Evolutionary conservation across 1,139 yeast genomes (phyloP).

Genomic region (Saccharomyces pastorianus): DNA sequence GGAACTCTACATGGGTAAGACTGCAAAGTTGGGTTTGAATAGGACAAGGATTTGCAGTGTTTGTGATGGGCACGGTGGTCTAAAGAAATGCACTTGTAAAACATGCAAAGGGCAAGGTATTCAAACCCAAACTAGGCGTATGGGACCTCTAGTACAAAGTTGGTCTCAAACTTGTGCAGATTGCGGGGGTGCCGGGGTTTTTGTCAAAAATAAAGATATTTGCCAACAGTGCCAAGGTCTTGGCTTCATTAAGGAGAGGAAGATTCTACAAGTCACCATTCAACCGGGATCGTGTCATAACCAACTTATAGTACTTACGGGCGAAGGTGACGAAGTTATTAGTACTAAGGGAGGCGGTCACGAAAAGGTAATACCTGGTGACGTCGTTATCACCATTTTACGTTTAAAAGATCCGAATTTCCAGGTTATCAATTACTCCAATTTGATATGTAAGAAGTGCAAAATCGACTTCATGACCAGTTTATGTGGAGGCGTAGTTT

Average conservation of each 20-base stretch:
- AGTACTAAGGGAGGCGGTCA: slow-evolving; percentile 24
- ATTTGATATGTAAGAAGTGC: slow-evolving; percentile 16
- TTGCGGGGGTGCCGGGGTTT: slow-evolving; percentile 37
- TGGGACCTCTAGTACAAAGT: slow-evolving; percentile 27
- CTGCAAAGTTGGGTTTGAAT: slow-evolving; percentile 39
- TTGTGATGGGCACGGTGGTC: slow-evolving; percentile 43
- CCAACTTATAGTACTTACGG: slow-evolving; percentile 43
- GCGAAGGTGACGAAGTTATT: slow-evolving; percentile 59
- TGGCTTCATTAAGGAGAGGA: slow-evolving; percentile 38
- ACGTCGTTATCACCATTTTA: slow-evolving; percentile 44
- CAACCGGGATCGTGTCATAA: slow-evolving; percentile 48
- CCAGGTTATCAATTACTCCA: slow-evolving; percentile 12
- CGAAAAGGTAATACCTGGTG: slow-evolving; percentile 48
- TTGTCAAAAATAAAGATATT: slow-evolving; percentile 29
- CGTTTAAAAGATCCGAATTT: slow-evolving; percentile 21
- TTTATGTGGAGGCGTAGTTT: slow-evolving; percentile 27
- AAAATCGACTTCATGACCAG: slow-evolving; percentile 23
- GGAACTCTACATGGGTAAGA: slow-evolving; percentile 44
- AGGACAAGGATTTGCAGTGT: slow-evolving; percentile 36
- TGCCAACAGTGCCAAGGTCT: slow-evolving; percentile 40
- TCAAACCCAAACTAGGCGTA: slow-evolving; percentile 16
- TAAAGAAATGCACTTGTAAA: slow-evolving; percentile 30
- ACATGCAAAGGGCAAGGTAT: slow-evolving; percentile 34
- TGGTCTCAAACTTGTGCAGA: slow-evolving; percentile 31
- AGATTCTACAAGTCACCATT: slow-evolving; percentile 44